A percentile compares a stretch with the other conserved stretches of the same genome.
phyloP scores from a whole-genome alignment of 306 rosid species.

The Vachellia pachyceras region DNA sequence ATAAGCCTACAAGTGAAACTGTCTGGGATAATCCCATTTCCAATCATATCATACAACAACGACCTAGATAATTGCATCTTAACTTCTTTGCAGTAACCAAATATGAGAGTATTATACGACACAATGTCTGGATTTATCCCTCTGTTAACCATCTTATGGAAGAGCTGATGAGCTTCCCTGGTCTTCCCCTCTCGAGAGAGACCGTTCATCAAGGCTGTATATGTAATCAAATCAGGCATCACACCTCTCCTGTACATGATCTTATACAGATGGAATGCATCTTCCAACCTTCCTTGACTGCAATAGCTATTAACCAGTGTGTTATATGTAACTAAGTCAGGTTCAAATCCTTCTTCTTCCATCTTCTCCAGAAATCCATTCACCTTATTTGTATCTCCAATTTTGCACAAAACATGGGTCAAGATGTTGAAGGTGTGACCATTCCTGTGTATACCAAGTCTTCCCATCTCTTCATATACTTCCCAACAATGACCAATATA shows the following conservation, averaged over 20 bases:
- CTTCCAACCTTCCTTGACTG: slow-evolving; percentile 69
- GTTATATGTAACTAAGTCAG: slow-evolving; percentile 80
- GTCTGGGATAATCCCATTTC: slow-evolving; percentile 62
- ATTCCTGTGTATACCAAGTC: slow-evolving; percentile 80
- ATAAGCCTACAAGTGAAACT: slow-evolving; percentile 63
- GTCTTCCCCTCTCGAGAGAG: slow-evolving; percentile 71
- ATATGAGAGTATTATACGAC: slow-evolving; percentile 71
- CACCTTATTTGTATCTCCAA: slow-evolving; percentile 69
- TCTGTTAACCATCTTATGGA: slow-evolving; percentile 78
- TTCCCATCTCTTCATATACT: slow-evolving; percentile 86
- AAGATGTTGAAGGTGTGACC: slow-evolving; percentile 75
- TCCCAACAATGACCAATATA: slow-evolving; percentile 70
- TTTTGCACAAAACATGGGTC: slow-evolving; percentile 74
- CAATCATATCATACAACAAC: slow-evolving; percentile 74
- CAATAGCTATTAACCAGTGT: slow-evolving; percentile 80
- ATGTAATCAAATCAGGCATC: slow-evolving; percentile 72
- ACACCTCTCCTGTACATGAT: slow-evolving; percentile 83
- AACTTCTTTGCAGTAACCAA: slow-evolving; percentile 72
- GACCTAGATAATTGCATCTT: slow-evolving; percentile 59
- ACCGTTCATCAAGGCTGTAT: slow-evolving; percentile 85
- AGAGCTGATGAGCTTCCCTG: slow-evolving; percentile 90
- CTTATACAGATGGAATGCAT: slow-evolving; percentile 79
- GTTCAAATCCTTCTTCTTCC: slow-evolving; percentile 95
- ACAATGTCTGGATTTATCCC: slow-evolving; percentile 71
- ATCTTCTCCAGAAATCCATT: slow-evolving; percentile 78